A percentile compares a stretch with the other conserved stretches of the same genome.
phyloP scores from a whole-genome alignment of 2,329 filamentous ascomycete species.

The Pseudofabraea citricarpa region DNA sequence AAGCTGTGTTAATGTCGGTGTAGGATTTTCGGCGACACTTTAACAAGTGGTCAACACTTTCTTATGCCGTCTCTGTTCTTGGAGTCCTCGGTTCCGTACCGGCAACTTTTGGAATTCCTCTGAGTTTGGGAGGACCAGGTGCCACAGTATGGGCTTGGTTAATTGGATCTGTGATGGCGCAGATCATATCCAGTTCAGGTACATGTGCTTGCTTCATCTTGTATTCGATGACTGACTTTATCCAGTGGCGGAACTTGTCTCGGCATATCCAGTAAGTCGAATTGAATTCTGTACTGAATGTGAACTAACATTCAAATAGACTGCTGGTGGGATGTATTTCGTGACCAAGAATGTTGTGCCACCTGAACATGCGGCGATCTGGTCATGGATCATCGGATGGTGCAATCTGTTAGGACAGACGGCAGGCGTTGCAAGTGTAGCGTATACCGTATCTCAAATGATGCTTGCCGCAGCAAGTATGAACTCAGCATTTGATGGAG shows the following conservation, averaged over 20 bases:
- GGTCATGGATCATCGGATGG: slow-evolving; percentile 64
- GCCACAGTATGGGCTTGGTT: slow-evolving; percentile 64
- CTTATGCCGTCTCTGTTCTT: slow-evolving; percentile 61
- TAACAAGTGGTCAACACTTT: slow-evolving; percentile 62
- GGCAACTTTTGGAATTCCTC: slow-evolving; percentile 55
- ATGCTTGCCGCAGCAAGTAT: slow-evolving; percentile 56
- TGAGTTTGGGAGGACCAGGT: slow-evolving; percentile 55
- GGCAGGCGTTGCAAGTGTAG: slow-evolving; percentile 56
- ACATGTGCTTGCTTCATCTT: slow-evolving; percentile 15
- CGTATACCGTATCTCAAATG: slow-evolving; percentile 61
- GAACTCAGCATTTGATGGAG: slow-evolving; percentile 48
- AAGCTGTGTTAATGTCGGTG: not conserved
- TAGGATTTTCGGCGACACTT: slow-evolving; percentile 60
- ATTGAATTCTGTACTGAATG: not conserved
- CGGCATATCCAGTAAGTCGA: slow-evolving; percentile 48
- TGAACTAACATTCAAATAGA: slow-evolving; percentile 22
- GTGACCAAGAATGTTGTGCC: slow-evolving; percentile 62
- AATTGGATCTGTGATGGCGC: slow-evolving; percentile 58
- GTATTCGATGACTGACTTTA: slow-evolving; percentile 12
- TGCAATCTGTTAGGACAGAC: slow-evolving; percentile 62
- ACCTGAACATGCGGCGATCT: slow-evolving; percentile 53
- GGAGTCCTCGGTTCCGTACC: slow-evolving; percentile 62
- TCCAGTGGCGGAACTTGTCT: slow-evolving; percentile 61
- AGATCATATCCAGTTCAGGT: slow-evolving; percentile 58
- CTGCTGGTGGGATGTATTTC: slow-evolving; percentile 65